A percentile compares a stretch with the other conserved stretches of the same genome.
Conservation (phyloP, 441 rosid species). For the Hura crepitans region DNA sequence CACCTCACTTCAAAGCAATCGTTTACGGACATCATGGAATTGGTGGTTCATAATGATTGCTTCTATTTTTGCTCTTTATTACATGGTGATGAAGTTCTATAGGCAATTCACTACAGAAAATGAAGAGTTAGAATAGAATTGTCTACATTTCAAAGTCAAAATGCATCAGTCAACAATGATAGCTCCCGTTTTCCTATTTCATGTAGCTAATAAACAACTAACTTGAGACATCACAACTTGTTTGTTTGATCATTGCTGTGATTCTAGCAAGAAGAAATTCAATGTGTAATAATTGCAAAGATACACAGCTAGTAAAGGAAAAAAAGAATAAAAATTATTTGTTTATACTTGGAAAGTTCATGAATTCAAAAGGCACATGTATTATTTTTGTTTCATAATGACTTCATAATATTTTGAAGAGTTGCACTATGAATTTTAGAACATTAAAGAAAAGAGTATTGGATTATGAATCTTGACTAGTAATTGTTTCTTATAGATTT, state of each 20-base stretch:
- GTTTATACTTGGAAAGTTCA: too few relatives aligned
- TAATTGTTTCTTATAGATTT: too few relatives aligned
- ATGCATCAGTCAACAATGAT: not conserved
- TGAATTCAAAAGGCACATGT: too few relatives aligned
- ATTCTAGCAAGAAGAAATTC: not conserved
- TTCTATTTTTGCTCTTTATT: conserved; percentile 33
- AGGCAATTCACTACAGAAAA: not conserved
- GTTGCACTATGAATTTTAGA: too few relatives aligned
- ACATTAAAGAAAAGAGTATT: too few relatives aligned
- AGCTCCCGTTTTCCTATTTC: not conserved
- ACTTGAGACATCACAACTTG: not conserved
- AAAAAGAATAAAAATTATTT: not conserved
- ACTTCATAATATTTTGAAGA: too few relatives aligned
- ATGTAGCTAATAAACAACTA: not conserved
- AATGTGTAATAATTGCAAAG: not conserved
- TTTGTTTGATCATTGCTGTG: not conserved
- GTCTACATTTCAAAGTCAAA: not conserved
- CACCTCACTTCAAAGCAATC: not conserved
- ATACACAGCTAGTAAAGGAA: not conserved
- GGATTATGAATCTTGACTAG: too few relatives aligned
- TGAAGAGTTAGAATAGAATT: not conserved
- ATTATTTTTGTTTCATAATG: too few relatives aligned
- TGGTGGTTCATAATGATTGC: conserved; percentile 27
- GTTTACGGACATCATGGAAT: conserved; percentile 4
- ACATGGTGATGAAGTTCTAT: conserved; percentile 36